phyloP scores from a whole-genome alignment of 2,329 filamentous ascomycete species.

The Epichloe baconii region DNA sequence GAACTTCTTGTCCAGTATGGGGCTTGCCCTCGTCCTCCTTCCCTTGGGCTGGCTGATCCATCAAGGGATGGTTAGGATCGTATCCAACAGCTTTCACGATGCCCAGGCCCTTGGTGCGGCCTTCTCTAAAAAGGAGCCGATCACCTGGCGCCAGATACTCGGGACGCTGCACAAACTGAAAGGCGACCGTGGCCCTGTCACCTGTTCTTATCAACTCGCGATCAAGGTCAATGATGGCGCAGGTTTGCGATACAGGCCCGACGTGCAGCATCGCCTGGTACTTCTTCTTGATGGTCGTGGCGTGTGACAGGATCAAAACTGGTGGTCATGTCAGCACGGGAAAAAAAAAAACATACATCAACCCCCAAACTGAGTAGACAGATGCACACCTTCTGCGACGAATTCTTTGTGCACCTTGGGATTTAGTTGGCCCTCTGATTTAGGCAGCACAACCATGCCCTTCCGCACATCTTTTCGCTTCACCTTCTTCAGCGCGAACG shows the following conservation, averaged over 20 bases:
- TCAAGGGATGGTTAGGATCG: slow-evolving; percentile 46
- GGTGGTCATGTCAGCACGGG: not conserved
- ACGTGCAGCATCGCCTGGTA: slow-evolving; percentile 99
- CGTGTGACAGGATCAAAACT: slow-evolving; percentile 90
- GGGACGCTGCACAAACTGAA: slow-evolving; percentile 85
- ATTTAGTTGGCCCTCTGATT: slow-evolving; percentile 55
- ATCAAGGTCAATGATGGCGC: slow-evolving; percentile 94
- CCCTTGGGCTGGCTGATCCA: slow-evolving; percentile 1
- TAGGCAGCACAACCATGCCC: slow-evolving; percentile 92
- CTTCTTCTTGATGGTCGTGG: slow-evolving; percentile 90
- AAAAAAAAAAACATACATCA: not conserved
- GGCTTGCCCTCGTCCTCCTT: slow-evolving; percentile 1
- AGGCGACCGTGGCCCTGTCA: slow-evolving; percentile 86
- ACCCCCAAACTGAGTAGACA: not conserved
- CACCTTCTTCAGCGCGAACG: slow-evolving; percentile 78
- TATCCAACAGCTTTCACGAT: slow-evolving; percentile 91
- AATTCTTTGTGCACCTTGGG: slow-evolving; percentile 66
- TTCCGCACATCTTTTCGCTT: slow-evolving; percentile 88
- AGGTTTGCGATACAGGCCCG: slow-evolving; percentile 88
- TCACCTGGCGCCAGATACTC: slow-evolving; percentile 87
- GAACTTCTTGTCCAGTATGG: not conserved
- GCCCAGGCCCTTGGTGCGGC: slow-evolving; percentile 84
- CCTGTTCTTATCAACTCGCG: slow-evolving; percentile 90
- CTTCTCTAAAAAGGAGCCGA: slow-evolving; percentile 83
- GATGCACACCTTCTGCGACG: slow-evolving; percentile 53